Percentiles rank a stretch among this genome's conserved stretches.
Evolutionary conservation across 192 early-diverging fungal genomes (phyloP).

Genomic region (Pecoramyces ruminantium): DNA sequence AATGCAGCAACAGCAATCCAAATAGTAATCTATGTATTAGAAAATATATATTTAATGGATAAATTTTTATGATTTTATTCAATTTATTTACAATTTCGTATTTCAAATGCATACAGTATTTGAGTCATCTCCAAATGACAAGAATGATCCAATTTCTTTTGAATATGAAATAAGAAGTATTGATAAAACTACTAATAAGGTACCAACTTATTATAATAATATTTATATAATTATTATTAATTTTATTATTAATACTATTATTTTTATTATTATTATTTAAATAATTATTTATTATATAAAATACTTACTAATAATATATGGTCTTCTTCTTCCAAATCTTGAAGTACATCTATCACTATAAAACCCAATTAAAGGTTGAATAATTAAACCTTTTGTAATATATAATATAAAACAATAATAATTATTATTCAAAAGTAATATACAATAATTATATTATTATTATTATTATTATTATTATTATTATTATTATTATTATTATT

Average conservation of each 20-base stretch:
- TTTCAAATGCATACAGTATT: background rate
- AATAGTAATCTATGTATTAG: background rate
- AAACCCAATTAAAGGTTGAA: slow-evolving; percentile 65
- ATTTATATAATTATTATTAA: too few species aligned
- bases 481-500: background rate
- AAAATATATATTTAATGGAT: too few species aligned
- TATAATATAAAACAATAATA: background rate
- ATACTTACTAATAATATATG: slow-evolving; percentile 50
- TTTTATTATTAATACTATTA: too few species aligned
- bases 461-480: background rate
- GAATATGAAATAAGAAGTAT: slow-evolving; percentile 60
- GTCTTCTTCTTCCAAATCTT: slow-evolving; percentile 59
- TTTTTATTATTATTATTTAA: too few species aligned
- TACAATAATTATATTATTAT: background rate
- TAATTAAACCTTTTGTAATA: slow-evolving; percentile 21
- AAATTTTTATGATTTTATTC: too few species aligned
- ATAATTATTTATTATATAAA: background rate
- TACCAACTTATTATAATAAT: slow-evolving; percentile 18
- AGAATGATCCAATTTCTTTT: slow-evolving; percentile 23
- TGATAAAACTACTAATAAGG: slow-evolving; percentile 38
- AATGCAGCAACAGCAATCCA: slow-evolving; percentile 65
- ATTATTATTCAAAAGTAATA: too few species aligned
- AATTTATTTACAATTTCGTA: too few species aligned
- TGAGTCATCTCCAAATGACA: background rate
- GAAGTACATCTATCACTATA: slow-evolving; percentile 64